Percentiles rank a stretch among this genome's conserved stretches.
Conservation (phyloP, 78 protist species). For the Emiliania huxleyi region DNA sequence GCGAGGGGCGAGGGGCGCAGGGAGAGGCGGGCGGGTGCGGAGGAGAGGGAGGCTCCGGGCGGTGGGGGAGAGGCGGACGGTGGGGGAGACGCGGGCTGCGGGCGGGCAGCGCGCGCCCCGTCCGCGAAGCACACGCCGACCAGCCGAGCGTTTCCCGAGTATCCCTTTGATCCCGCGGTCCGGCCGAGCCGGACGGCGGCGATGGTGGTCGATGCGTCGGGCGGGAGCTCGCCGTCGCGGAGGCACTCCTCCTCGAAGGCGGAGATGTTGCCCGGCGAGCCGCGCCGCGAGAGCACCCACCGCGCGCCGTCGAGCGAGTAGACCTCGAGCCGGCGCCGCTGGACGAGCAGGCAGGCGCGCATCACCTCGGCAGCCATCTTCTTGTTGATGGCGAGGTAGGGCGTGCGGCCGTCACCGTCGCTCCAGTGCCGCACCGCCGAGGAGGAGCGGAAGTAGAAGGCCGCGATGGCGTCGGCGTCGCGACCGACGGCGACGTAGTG, state of each 20-base stretch:
- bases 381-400: constrained; percentile 26
- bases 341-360: constrained; percentile 34
- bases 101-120: too few species aligned
- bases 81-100: too few species aligned
- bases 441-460: constrained; percentile 38
- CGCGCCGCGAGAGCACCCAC: neutral
- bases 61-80: too few species aligned
- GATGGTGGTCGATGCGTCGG: constrained; percentile 7
- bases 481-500: constrained; percentile 50
- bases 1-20: too few species aligned
- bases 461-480: constrained; percentile 55
- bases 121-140: constrained; percentile 10
- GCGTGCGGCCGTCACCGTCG: neutral
- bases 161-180: neutral
- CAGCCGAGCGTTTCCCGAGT: neutral
- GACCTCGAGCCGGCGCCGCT: constrained; percentile 49
- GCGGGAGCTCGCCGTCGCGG: neutral
- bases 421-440: constrained; percentile 36
- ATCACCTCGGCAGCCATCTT: constrained; percentile 34
- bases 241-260: constrained; percentile 54
- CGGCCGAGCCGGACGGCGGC: constrained; percentile 34
- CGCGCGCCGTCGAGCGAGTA: neutral
- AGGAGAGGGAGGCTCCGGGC: too few species aligned
- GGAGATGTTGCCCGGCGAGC: constrained; percentile 61
- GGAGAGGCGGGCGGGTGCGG: too few species aligned